Base-by-base conservation (phyloP, 129 eudicot species). In the Artemisia annua region DNA sequence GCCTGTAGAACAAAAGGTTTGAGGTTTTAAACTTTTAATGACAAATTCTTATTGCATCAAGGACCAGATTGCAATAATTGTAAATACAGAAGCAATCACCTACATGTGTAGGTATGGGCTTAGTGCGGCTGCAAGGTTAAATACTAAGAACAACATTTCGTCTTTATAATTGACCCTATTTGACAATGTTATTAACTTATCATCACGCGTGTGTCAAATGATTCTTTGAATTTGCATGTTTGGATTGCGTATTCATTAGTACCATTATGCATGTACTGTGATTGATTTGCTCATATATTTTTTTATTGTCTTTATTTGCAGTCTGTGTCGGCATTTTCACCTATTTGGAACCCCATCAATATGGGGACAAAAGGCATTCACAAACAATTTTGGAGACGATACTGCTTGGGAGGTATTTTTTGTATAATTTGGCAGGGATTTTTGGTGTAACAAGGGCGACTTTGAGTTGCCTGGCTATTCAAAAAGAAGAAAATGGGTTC, bases 251-350 rank as follows among this genome's bases (percentile, higher is more conserved):
- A 18, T 5, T 16, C 8, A 30, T 35, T 35, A 32, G 43, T 32
- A 32, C 43, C 9, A 63, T n/a, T n/a, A n/a, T n/a, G n/a, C n/a
- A n/a, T n/a, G n/a, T n/a, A n/a, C n/a, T n/a, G n/a, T n/a, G n/a
- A n/a, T 55, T 55, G 14, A 4, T 20, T 32, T 78, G 67, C 46
- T 50, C 48, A 50, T 63, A 9, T 48, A 30, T 70, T 11, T 11
- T 48, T 60, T 60, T 55, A 62, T 13, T 75, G 53, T 60, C 19
- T 67, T 13, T 44, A 20, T 67, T 77, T 67, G 53, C 87, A 95
- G 99, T 95, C 97, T 1, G 97, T 95, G 39, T 95, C 99, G 5
- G 97, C 99, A 11, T 95, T 95, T 86, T 72, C 99, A 46, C 99
- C 99, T 55, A 81, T 95, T 81, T 89, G 22, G 35, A 90, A 90